Evolutionary conservation across 164 flowering plant genomes (phyloP), one percentile per base, ranked within the genome.

Genomic region (Vitis cinerea): DNA sequence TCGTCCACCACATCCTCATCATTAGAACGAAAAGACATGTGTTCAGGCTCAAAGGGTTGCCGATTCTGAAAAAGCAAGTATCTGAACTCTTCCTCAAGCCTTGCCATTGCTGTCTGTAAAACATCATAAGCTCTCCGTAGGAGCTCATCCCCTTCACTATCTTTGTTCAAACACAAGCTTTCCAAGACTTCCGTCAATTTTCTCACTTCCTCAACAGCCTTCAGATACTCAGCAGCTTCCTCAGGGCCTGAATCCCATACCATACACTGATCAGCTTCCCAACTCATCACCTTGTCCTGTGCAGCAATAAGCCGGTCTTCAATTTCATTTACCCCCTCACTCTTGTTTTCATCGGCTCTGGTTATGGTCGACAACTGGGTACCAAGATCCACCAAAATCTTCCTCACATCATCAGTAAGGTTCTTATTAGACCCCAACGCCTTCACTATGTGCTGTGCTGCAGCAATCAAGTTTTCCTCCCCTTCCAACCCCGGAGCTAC

Each of bases 41-140:
- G 83, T 68, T 87, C 92, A 0, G 90, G 90, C 77, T 91, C 98
- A 73, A 83, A 85, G 29, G 87, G 83, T 54, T 83, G 88, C 77
- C 83, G 82, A 67, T 88, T 84, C 69, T 88, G 81, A 59, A 76
- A 69, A 69, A 92, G 87, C 61, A 94, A 68, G 76, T 86, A 60
- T 69, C 68, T 73, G 69, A 94, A 87, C 80, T 88, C 96, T 63
- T 89, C 91, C 82, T 89, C 96, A 19, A 92, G 89, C 81, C 89
- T 84, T 6, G 76, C 79, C 98, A 91, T 91, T 2, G 90, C 88
- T 27, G 77, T 82, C 71, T 90, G 91, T 77, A 93, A 91, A 75
- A 89, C 75, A 75, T 77, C 86, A 65, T 85, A 82, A 49, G 86
- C 86, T 64, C 69, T 84, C 19, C 77, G 61, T 17, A 84, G 75